These are phyloP conservation scores for Apiospora malaysiana DNA, from an alignment of 2,329 filamentous ascomycete species.

Conservation along the genomic window DNA sequence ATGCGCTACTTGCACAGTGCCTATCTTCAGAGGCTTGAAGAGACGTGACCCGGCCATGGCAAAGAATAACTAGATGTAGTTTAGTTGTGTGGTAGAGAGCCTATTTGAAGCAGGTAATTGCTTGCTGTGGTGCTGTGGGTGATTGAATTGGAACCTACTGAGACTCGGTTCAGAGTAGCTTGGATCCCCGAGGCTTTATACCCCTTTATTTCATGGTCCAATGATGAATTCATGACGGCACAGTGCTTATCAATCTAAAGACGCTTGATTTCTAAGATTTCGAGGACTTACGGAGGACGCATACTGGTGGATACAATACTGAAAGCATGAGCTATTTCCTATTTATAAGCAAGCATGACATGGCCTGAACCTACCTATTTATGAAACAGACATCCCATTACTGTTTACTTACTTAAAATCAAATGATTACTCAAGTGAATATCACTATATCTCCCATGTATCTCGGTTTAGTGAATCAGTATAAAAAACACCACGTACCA, in stretches of 20 bases:
- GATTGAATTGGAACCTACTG: background rate
- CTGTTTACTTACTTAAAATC: too few species aligned
- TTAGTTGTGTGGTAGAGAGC: background rate
- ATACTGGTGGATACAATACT: background rate
- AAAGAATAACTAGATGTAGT: constrained; percentile 23
- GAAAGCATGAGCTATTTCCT: background rate
- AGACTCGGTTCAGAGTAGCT: background rate
- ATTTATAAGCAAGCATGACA: background rate
- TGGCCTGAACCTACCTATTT: background rate
- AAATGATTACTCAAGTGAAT: too few species aligned
- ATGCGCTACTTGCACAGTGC: constrained; percentile 26
- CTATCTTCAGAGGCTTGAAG: constrained; percentile 27
- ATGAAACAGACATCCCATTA: too few species aligned
- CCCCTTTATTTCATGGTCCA: background rate
- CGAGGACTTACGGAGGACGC: background rate
- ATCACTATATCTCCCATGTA: too few species aligned
- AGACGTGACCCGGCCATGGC: constrained; percentile 21
- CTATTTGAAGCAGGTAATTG: background rate
- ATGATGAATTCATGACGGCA: background rate
- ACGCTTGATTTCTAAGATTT: too few species aligned
- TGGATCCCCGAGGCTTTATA: background rate
- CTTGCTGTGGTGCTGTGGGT: background rate
- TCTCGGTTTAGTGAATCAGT: too few species aligned
- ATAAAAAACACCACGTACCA: too few species aligned
- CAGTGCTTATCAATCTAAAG: background rate